phyloP scores from a whole-genome alignment of 148 eudicot genomes.

The Polygonum aviculare region DNA sequence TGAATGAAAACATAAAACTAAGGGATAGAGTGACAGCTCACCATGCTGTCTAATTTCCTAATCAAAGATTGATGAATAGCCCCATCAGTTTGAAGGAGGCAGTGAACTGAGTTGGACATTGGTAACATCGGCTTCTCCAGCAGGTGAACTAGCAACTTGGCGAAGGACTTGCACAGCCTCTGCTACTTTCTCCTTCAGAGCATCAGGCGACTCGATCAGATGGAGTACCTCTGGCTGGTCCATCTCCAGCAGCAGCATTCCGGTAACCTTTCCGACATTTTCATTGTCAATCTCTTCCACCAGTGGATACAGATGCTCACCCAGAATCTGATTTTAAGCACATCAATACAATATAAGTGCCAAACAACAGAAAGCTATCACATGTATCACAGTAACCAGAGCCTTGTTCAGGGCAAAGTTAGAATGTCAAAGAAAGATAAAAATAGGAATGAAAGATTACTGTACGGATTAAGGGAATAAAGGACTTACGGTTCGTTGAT shows the following conservation, averaged over 20 bases:
- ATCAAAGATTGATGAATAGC: background rate
- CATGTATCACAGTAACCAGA: no score
- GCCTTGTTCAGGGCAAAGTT: no score
- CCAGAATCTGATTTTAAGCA: constrained; percentile 30
- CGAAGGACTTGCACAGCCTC: constrained; percentile 42
- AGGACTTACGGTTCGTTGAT: constrained; percentile 33
- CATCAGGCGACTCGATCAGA: constrained; percentile 45
- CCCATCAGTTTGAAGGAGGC: constrained; percentile 5
- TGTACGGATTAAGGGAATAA: no score
- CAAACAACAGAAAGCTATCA: background rate
- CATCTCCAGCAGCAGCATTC: constrained; percentile 49
- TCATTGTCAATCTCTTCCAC: constrained; percentile 34
- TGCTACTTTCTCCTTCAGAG: constrained; percentile 36
- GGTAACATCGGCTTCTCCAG: constrained; percentile 12
- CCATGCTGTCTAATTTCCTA: background rate
- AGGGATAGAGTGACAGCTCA: background rate
- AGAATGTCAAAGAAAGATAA: background rate
- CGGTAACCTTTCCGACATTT: constrained; percentile 36
- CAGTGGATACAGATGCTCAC: constrained; percentile 39
- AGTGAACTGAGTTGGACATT: constrained; percentile 20
- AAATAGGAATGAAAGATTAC: background rate
- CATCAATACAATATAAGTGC: background rate
- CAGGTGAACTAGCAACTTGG: constrained; percentile 11
- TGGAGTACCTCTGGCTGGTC: constrained; percentile 52
- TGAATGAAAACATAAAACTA: background rate